A percentile compares a stretch with the other conserved stretches of the same genome.
phyloP scores from a whole-genome alignment of 2,329 filamentous ascomycete species.

The Sclerotiophoma versabilis region DNA sequence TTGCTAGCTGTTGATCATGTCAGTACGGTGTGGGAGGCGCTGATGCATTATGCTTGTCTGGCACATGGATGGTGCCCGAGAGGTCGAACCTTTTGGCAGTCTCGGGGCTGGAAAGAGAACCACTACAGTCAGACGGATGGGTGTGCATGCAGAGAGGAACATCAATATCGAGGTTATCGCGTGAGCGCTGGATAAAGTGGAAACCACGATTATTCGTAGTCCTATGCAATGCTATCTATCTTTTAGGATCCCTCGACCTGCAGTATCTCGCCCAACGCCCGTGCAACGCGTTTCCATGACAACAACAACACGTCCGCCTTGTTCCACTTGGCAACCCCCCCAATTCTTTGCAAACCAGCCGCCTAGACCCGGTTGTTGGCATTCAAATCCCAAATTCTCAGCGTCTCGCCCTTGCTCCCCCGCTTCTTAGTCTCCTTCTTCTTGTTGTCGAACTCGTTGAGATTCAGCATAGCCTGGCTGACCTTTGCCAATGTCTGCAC shows the following conservation, averaged over 20 bases:
- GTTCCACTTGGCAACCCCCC: too few species aligned
- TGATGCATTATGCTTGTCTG: slow-evolving; percentile 7
- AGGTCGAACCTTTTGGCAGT: slow-evolving; percentile 20
- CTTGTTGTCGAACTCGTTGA: slow-evolving; percentile 50
- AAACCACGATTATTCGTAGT: too few species aligned
- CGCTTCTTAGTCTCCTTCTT: slow-evolving; percentile 52
- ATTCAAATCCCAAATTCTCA: slow-evolving; percentile 54
- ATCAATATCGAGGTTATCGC: not conserved
- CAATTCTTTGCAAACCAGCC: too few species aligned
- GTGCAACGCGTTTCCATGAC: too few species aligned
- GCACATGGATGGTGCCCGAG: slow-evolving; percentile 12
- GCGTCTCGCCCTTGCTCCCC: slow-evolving; percentile 51
- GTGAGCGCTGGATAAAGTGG: not conserved
- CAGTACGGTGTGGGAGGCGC: not conserved
- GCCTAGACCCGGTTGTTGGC: slow-evolving; percentile 24
- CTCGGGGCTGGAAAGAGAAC: slow-evolving; percentile 14
- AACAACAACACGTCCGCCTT: too few species aligned
- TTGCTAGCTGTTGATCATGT: slow-evolving; percentile 1
- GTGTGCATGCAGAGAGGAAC: not conserved
- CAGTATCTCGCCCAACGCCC: too few species aligned
- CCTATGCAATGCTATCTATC: too few species aligned
- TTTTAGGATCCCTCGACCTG: too few species aligned
- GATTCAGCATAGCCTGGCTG: slow-evolving; percentile 72
- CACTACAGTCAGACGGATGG: not conserved
- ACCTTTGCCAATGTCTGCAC: slow-evolving; percentile 72